A percentile compares a stretch with the other conserved stretches of the same genome.
Conservation (phyloP, 23 red algal genomes). For the Gracilaria domingensis region DNA sequence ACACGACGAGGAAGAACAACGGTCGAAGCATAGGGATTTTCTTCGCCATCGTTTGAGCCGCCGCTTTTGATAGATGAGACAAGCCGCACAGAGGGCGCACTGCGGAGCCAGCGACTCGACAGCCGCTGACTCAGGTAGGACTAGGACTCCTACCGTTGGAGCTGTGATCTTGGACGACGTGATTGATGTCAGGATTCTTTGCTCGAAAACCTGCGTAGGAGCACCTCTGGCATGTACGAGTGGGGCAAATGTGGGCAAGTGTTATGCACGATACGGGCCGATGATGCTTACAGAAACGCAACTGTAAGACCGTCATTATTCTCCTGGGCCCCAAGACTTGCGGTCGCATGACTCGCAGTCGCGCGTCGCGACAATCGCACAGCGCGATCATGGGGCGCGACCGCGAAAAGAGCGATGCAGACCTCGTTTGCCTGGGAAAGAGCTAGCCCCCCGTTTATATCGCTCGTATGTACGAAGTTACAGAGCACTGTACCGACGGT, state of each 20-base stretch:
- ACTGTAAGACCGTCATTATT: too few species aligned
- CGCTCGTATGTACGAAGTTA: too few species aligned
- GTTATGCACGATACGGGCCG: not conserved
- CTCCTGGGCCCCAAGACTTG: too few species aligned
- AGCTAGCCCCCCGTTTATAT: too few species aligned
- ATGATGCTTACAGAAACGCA: not conserved
- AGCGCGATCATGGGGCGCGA: too few species aligned
- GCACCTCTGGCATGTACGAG: not conserved
- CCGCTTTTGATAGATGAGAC: not conserved
- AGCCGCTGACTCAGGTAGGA: not conserved
- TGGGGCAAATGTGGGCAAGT: not conserved
- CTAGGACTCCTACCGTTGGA: too few species aligned
- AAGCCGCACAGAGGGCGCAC: not conserved
- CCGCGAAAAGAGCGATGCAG: too few species aligned
- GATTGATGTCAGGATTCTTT: not conserved
- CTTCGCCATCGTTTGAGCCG: not conserved
- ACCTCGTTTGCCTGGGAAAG: too few species aligned
- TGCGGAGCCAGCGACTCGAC: slow-evolving; percentile 8
- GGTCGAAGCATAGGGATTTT: slow-evolving; percentile 23
- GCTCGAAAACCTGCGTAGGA: not conserved
- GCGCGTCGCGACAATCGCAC: too few species aligned
- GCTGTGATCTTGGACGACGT: not conserved
- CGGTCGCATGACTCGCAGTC: too few species aligned
- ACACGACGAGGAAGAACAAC: slow-evolving; percentile 9
- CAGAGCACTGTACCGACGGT: too few species aligned